Evolutionary conservation across 345 rosid genomes (phyloP), one percentile per base, ranked within the genome.

Genomic region (Psidium friedrichsthalianum): DNA sequence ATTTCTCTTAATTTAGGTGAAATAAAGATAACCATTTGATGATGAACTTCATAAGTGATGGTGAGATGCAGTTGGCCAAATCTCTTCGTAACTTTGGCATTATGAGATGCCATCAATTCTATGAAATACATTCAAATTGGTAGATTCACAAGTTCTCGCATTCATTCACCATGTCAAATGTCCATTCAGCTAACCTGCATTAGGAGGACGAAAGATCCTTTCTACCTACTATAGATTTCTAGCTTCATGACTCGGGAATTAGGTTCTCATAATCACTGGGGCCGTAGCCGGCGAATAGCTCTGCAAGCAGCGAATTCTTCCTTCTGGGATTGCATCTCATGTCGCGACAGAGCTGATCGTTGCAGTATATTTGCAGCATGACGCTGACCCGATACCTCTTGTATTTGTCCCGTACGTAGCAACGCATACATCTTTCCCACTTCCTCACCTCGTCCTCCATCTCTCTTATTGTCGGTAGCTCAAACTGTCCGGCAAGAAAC

Each of bases 311-410:
- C 25, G 86, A 82, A 1, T 32, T 53, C 82, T 91, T 91, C 86
- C 93, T 90, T 36, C 78, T 82, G 10, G 91, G 90, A 82, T 84
- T 88, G 36, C 36, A 83, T 24, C 86, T 86, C 91, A 88, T 91
- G 88, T 91, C 90, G 74, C 52, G 84, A 86, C 89, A 84, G 24
- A 90, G 53, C 56, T 74, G 90, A 82, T 90, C 91, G 49, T 90
- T 85, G 90, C 85, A 78, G 56, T 82, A 83, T 51, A 88, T 91
- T 80, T 88, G 91, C 83, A 86, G 90, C 88, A 74, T 9, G 1
- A 42, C 88, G 4, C 88, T 82, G 22, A 86, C 57, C 44, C 90
- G 84, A 2, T 85, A 57, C 56, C 89, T 86, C 44, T 57, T 85
- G 86, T 82, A 89, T 20, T 83, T 36, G 56, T 86, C 88, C 36